phyloP scores from a whole-genome alignment of 257 asterid genomes.

The Fraxinus quadrangulata region DNA sequence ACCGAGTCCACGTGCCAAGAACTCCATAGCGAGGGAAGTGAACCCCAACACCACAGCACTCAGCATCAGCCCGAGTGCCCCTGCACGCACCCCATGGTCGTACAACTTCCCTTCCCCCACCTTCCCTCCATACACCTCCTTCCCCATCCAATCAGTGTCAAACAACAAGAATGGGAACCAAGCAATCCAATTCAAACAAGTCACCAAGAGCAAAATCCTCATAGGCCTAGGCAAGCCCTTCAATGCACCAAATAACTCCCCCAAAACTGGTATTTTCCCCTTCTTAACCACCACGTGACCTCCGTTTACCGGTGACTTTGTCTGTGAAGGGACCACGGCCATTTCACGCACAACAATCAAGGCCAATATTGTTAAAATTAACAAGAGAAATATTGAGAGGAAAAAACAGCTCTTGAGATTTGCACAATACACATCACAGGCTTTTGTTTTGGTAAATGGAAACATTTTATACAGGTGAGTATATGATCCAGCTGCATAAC shows the following conservation, averaged over 20 bases:
- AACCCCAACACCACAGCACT: slow-evolving; percentile 70
- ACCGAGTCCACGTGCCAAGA: slow-evolving; percentile 46
- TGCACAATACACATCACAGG: slow-evolving; percentile 89
- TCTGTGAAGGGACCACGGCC: background rate
- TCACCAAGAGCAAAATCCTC: slow-evolving; percentile 65
- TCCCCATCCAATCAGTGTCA: slow-evolving; percentile 90
- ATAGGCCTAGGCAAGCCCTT: slow-evolving; percentile 61
- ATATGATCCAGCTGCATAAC: slow-evolving; percentile 89
- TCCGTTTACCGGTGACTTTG: background rate
- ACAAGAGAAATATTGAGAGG: slow-evolving; percentile 61
- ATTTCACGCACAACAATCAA: slow-evolving; percentile 38
- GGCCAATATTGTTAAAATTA: slow-evolving; percentile 49
- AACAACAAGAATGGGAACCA: slow-evolving; percentile 73
- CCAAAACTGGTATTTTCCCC: slow-evolving; percentile 49
- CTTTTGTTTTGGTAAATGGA: slow-evolving; percentile 70
- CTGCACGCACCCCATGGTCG: slow-evolving; percentile 76
- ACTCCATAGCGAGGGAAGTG: slow-evolving; percentile 58
- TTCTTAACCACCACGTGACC: slow-evolving; percentile 8
- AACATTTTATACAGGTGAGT: slow-evolving; percentile 55
- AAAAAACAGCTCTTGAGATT: slow-evolving; percentile 82
- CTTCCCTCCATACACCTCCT: slow-evolving; percentile 65
- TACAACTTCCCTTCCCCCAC: slow-evolving; percentile 54
- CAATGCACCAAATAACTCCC: slow-evolving; percentile 64
- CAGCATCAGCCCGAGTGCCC: slow-evolving; percentile 72
- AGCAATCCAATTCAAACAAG: slow-evolving; percentile 71